These are phyloP conservation scores for Fusarium fujikuroi DNA, from an alignment of 2,329 filamentous ascomycete species.

Conservation along the genomic window DNA sequence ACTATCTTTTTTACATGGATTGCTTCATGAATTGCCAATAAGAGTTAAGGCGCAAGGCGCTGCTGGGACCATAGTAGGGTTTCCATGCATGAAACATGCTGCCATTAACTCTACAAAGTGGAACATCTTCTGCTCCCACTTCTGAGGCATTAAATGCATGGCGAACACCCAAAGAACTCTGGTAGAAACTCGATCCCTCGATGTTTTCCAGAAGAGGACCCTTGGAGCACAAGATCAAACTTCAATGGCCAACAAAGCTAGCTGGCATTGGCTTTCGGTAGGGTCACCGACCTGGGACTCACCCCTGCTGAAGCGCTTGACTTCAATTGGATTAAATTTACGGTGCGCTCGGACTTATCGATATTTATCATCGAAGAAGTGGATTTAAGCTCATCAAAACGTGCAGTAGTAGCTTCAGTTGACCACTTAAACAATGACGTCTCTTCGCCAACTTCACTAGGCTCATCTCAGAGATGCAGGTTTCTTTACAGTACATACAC, in stretches of 20 bases:
- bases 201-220: not conserved
- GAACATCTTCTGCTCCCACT: not conserved
- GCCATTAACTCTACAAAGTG: not conserved
- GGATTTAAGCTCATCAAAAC: conserved; percentile 29
- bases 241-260: not conserved
- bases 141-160: not conserved
- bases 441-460: not conserved
- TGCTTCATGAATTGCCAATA: conserved; percentile 21
- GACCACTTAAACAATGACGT: conserved; percentile 1
- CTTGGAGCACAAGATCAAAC: not conserved
- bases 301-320: not conserved
- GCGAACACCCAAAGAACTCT: not conserved
- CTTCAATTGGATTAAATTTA: not conserved
- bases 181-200: not conserved
- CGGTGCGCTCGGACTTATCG: not conserved
- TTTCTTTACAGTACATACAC: conserved; percentile 1
- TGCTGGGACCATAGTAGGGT: no score
- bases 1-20: conserved; percentile 10
- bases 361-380: conserved; percentile 4
- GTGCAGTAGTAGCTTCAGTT: conserved; percentile 12
- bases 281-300: not conserved
- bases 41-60: conserved; percentile 3
- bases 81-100: not conserved
- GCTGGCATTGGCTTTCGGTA: not conserved
- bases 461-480: not conserved